Base-by-base conservation (phyloP, 176 grass and related monocot genomes). In the Lolium multiflorum region DNA sequence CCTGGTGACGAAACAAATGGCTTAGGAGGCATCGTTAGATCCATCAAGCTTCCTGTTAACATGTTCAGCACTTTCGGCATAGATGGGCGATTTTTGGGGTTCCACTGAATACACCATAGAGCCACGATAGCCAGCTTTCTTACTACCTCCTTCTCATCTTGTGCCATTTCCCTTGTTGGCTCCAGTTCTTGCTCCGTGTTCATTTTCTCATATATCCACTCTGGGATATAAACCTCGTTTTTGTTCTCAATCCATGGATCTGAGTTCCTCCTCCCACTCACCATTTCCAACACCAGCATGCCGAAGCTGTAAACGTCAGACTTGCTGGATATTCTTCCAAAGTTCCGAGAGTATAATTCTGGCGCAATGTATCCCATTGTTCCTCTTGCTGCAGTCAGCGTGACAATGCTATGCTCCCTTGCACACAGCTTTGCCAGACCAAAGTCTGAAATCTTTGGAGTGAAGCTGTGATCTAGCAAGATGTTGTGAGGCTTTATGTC, bases 401-500 rank as follows among this genome's bases (percentile, higher is more conserved):
- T 31, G 72, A 75, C 14, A 14, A 75, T 75, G 72, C 72, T 75
- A 9, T 75, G 46, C 0, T 52, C 72, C 48, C 47, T 75, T 52
- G 72, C 0, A 75, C 72, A 75, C 72, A 75, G 24, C 24, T 75
- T 75, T 3, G 72, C 72, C 2, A 75, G 24, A 21, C 47, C 72
- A 18, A 75, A 75, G 2, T 75, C 72, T 5, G 46, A 75, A 75
- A 75, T 75, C 46, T 75, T 52, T 31, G 72, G 72, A 17, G 3
- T 75, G 3, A 75, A 75, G 0, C 3, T 52, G 47, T 75, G 24
- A 3, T 74, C 71, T 4, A 74, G 71, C 71, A 74, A 74, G 44
- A 74, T 50, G 21, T 74, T 74, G 71, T 74, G 71, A 50, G 71
- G 71, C 13, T 74, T 74, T n/a, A 74, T 74, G 44, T 74, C 71